Evolutionary conservation across 352 stramenopile species (phyloP).

Genomic region (Globisporangium megalacanthum): DNA sequence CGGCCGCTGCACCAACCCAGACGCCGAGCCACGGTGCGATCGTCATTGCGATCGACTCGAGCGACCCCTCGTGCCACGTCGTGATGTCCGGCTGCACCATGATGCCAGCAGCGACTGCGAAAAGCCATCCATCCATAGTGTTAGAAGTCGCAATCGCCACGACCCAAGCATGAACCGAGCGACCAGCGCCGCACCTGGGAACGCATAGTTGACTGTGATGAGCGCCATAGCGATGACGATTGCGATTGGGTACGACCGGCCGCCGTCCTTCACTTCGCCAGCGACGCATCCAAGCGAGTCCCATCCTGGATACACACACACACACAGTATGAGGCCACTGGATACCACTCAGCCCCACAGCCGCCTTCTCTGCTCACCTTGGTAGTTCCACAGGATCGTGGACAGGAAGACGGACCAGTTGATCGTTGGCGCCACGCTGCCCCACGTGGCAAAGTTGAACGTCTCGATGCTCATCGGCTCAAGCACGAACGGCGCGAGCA

Average conservation of each 20-base stretch:
- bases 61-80: conserved; percentile 62
- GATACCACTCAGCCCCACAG: neutral
- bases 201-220: conserved; percentile 84
- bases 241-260: conserved; percentile 74
- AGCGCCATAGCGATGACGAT: conserved; percentile 77
- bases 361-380: conserved; percentile 25
- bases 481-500: conserved; percentile 74
- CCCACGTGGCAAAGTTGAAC: conserved; percentile 74
- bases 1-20: conserved; percentile 71
- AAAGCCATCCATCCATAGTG: neutral
- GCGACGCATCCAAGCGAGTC: conserved; percentile 83
- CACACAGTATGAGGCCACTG: neutral
- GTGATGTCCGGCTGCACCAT: conserved; percentile 72
- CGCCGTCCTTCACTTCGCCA: conserved; percentile 78
- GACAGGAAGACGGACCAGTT: conserved; percentile 85
- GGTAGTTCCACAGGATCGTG: conserved; percentile 84
- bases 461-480: conserved; percentile 67
- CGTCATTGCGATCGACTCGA: conserved; percentile 74
- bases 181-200: conserved; percentile 36
- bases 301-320: conserved; percentile 32
- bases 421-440: conserved; percentile 55
- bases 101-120: conserved; percentile 58
- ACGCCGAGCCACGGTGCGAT: conserved; percentile 71
- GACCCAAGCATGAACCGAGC: neutral
- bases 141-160: neutral